Evolutionary conservation across 192 early-diverging fungal species (phyloP), one percentile per base, ranked within the genome.

Genomic region (Diversispora eburnea): DNA sequence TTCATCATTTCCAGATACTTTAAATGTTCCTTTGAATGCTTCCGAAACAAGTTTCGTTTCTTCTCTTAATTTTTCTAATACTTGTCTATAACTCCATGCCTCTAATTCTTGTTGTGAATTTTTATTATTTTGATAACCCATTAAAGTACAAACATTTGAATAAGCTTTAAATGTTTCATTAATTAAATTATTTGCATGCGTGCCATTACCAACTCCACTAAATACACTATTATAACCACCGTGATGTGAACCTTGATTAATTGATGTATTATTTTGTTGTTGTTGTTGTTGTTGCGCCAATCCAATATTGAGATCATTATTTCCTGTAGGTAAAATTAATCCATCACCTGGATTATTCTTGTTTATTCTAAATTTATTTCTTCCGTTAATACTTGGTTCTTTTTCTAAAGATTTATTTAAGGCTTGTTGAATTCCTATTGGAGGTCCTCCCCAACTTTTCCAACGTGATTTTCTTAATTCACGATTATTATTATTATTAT

Each of bases 401-500:
- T 54, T 70, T 45, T 70, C 54, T 43, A 63, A 43, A 49, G 19
- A 20, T 48, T 42, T 43, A 63, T 43, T 5, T 43, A 43, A 63
- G 4, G 41, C n/a, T 42, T 39, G 51, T 45, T 57, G 52, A 43
- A 61, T 33, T 15, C 70, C 10, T 22, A 33, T 54, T 25, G 70
- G 70, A 17, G 70, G 70, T 13, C 70, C 70, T 13, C 70, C 70
- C 70, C 70, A 72, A 39, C 70, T 72, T 48, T 48, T 58, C 70
- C 70, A 72, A 33, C 25, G 25, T 33, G 25, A 33, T 33, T 33
- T 33, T 47, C n/a, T 47, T 39, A 20, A 48, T 60, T 42, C 47
- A 19, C 47, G 42, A 67, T 15, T 47, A 49, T 41, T 19, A 15
- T 39, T 3, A 13, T 10, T 48, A 17, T 4, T 66, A 54, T 15